Conservation (phyloP, 169 alveolate genomes). For the Pseudocohnilembus persalinus region DNA sequence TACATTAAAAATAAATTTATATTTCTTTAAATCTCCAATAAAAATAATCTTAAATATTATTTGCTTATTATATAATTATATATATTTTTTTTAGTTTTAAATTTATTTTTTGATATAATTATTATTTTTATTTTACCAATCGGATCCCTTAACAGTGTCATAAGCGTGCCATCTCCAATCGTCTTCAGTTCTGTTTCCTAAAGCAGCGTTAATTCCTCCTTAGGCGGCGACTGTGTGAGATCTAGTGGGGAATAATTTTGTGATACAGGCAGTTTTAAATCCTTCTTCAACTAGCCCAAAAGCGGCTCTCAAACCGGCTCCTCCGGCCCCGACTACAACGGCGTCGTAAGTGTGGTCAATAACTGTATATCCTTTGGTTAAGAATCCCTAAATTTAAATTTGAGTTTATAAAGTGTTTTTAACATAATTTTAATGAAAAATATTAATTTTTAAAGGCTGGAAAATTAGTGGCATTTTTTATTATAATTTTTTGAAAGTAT, state of each 20-base stretch:
- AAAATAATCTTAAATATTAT: too few species aligned
- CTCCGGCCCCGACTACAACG: slow-evolving; percentile 98
- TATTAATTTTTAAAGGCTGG: too few species aligned
- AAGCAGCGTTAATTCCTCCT: slow-evolving; percentile 93
- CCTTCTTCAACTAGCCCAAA: slow-evolving; percentile 91
- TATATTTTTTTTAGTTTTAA: too few species aligned
- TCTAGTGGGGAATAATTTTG: slow-evolving; percentile 95
- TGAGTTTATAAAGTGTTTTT: too few species aligned
- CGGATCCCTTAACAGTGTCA: slow-evolving; percentile 98
- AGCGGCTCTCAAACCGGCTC: slow-evolving; percentile 98
- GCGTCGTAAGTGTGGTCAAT: slow-evolving; percentile 96
- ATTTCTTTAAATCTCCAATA: too few species aligned
- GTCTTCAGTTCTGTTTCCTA: slow-evolving; percentile 96
- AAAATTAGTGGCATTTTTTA: too few species aligned
- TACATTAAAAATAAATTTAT: too few species aligned
- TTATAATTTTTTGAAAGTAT: too few species aligned
- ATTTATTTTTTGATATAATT: too few species aligned
- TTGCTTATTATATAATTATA: too few species aligned
- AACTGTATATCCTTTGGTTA: slow-evolving; percentile 77
- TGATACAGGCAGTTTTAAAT: slow-evolving; percentile 85
- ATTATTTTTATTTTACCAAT: too few species aligned
- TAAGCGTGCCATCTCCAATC: slow-evolving; percentile 99
- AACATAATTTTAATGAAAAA: too few species aligned
- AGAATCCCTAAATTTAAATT: slow-evolving; percentile 37
- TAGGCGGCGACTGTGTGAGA: slow-evolving; percentile 99